Percentiles rank a stretch among this genome's conserved stretches.
Evolutionary conservation across 176 grass and related monocot genomes (phyloP).

Genomic region (Avena atlantica): DNA sequence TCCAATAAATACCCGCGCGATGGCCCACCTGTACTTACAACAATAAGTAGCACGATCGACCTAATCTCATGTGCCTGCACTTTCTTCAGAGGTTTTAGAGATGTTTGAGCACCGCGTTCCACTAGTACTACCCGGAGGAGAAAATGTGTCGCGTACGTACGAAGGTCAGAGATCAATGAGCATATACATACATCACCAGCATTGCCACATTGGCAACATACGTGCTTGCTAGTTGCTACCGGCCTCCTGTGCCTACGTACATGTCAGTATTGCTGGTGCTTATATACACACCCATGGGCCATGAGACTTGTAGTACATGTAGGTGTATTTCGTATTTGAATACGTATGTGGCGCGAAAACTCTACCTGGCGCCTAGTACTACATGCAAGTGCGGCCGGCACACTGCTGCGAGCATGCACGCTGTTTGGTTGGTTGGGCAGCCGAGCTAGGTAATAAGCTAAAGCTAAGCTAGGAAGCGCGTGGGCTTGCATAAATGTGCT

Average conservation of each 20-base stretch:
- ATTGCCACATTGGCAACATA: too few relatives aligned
- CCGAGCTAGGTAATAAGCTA: neutral
- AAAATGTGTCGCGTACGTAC: neutral
- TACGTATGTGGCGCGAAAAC: too few relatives aligned
- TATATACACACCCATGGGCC: neutral
- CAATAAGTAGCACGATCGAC: too few relatives aligned
- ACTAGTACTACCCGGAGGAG: neutral
- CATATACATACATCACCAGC: too few relatives aligned
- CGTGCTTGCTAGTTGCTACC: too few relatives aligned
- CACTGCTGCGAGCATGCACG: neutral
- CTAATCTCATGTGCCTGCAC: too few relatives aligned
- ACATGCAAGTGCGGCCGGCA: neutral
- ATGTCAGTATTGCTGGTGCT: too few relatives aligned
- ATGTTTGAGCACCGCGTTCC: too few relatives aligned
- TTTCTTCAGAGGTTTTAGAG: too few relatives aligned
- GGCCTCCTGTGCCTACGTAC: neutral
- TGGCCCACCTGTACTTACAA: neutral
- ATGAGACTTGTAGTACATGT: neutral
- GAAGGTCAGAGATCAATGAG: neutral
- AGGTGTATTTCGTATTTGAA: neutral
- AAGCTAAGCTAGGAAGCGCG: neutral
- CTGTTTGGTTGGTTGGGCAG: neutral
- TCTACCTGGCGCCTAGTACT: too few relatives aligned
- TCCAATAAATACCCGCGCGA: neutral
- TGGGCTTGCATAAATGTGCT: constrained; percentile 25